Conservation (phyloP, 352 stramenopile species). For the Phytophthora gonapodyides region DNA sequence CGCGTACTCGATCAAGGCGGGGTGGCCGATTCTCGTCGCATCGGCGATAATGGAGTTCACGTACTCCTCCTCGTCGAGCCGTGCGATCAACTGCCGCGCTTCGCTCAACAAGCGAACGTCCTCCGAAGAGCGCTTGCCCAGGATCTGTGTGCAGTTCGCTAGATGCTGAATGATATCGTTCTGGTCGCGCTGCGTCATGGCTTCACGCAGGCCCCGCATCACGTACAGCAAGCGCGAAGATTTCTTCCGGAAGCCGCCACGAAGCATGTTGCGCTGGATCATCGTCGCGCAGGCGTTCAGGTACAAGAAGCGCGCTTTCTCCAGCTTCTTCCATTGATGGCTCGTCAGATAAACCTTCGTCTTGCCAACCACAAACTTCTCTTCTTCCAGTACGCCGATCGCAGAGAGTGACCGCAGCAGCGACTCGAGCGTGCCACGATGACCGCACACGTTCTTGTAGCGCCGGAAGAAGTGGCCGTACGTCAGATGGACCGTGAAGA, state of each 20-base stretch:
- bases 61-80: conserved; percentile 79
- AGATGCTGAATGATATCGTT: conserved; percentile 71
- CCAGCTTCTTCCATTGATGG: conserved; percentile 81
- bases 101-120: conserved; percentile 68
- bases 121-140: conserved; percentile 56
- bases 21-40: conserved; percentile 56
- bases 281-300: conserved; percentile 82
- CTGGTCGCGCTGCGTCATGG: conserved; percentile 56
- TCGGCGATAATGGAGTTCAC: conserved; percentile 75
- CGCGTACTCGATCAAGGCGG: conserved; percentile 68
- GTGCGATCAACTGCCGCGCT: conserved; percentile 53
- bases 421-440: conserved; percentile 75
- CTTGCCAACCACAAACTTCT: conserved; percentile 77
- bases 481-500: conserved; percentile 76
- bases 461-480: conserved; percentile 82
- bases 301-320: conserved; percentile 78
- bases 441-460: conserved; percentile 84
- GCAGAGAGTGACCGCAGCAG: conserved; percentile 75
- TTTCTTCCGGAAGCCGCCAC: conserved; percentile 66
- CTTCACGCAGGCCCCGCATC: conserved; percentile 56
- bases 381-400: conserved; percentile 80
- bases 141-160: conserved; percentile 56
- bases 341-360: conserved; percentile 79
- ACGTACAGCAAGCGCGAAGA: conserved; percentile 62
- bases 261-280: conserved; percentile 85